Evolutionary conservation across 352 stramenopile genomes (phyloP).

Genomic region (Phytophthora lateralis): DNA sequence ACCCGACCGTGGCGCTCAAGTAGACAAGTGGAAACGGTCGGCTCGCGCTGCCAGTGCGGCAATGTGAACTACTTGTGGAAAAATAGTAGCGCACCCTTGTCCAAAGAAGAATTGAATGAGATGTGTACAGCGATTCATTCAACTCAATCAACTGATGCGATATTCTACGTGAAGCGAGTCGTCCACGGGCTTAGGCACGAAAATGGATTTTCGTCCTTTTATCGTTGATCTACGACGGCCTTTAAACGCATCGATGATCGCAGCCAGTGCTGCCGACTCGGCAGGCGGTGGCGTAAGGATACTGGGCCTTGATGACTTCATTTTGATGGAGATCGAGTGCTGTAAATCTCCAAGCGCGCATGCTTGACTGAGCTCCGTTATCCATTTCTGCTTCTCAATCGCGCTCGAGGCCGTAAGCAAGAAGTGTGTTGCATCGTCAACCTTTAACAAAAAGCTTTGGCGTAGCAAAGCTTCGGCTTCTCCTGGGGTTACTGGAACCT

Average conservation of each 20-base stretch:
- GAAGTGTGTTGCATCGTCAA: constrained; percentile 23
- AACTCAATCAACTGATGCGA: constrained; percentile 41
- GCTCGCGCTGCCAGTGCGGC: neutral
- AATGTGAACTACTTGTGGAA: neutral
- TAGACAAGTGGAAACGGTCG: constrained; percentile 18
- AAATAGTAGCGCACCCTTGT: neutral
- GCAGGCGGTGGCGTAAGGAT: constrained; percentile 3
- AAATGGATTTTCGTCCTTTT: constrained; percentile 19
- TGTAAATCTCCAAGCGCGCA: constrained; percentile 13
- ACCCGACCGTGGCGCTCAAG: constrained; percentile 66
- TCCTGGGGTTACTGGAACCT: constrained; percentile 17
- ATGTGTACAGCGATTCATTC: constrained; percentile 1
- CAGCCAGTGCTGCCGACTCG: constrained; percentile 11
- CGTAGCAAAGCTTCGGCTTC: constrained; percentile 31
- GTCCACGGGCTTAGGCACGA: constrained; percentile 13
- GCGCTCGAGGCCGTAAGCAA: constrained; percentile 46
- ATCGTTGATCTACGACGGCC: constrained; percentile 11
- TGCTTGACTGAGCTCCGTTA: constrained; percentile 39
- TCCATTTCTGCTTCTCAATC: constrained; percentile 60
- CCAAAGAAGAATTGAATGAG: constrained; percentile 7
- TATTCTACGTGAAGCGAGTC: constrained; percentile 56
- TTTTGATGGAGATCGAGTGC: constrained; percentile 23
- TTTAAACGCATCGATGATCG: constrained; percentile 29
- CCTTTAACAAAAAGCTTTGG: constrained; percentile 48
- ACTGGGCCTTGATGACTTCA: constrained; percentile 13